A percentile compares a stretch with the other conserved stretches of the same genome.
These are phyloP conservation scores for Xerocomellus amylosporus DNA, from an alignment of 768 basidiomycete species.

Conservation along the genomic window DNA sequence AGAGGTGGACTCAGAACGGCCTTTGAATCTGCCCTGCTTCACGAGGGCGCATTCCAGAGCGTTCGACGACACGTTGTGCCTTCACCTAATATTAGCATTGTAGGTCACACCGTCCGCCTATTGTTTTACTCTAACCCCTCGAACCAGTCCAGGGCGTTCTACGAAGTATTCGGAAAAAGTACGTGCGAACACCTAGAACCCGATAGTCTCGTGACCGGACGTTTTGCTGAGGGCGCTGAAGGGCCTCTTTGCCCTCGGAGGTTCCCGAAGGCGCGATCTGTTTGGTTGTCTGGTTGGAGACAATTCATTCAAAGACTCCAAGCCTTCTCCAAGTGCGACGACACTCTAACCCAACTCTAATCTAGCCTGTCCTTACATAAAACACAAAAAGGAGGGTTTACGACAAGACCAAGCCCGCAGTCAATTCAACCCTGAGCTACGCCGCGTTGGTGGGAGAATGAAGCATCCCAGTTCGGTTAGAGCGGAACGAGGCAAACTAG, in stretches of 20 bases:
- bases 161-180: too few species aligned
- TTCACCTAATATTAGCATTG: too few species aligned
- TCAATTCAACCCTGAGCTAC: background rate
- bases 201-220: too few species aligned
- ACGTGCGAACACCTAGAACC: too few species aligned
- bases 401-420: background rate
- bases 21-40: background rate
- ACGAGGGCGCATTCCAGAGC: background rate
- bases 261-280: background rate
- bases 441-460: background rate
- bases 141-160: too few species aligned
- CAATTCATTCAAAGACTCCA: too few species aligned
- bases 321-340: background rate
- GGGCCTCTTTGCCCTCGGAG: background rate
- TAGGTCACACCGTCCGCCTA: too few species aligned
- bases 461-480: background rate
- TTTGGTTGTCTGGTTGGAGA: too few species aligned
- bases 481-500: too few species aligned
- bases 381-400: background rate
- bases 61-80: background rate
- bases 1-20: too few species aligned
- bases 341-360: background rate
- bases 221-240: too few species aligned
- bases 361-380: background rate
- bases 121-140: background rate